These are phyloP conservation scores for Silene vulgaris DNA, from an alignment of 179 eudicot genomes.

Conservation along the genomic window DNA sequence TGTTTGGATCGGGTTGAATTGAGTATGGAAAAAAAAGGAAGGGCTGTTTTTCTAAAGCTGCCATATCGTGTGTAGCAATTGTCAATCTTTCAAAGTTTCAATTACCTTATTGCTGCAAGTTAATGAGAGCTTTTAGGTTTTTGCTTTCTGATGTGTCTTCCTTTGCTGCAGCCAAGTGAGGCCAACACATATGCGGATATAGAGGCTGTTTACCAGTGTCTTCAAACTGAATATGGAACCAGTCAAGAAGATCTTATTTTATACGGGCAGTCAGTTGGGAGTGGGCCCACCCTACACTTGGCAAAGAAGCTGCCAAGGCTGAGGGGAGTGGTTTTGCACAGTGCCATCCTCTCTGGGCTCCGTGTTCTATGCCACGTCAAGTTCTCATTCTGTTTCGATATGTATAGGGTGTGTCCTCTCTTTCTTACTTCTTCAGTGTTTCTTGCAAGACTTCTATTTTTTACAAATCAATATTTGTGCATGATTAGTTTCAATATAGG, in stretches of 20 bases:
- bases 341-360: conserved; percentile 96
- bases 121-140: background rate
- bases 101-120: no score
- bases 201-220: conserved; percentile 92
- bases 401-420: conserved; percentile 58
- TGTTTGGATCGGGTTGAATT: no score
- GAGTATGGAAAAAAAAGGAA: background rate
- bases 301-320: conserved; percentile 87
- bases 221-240: conserved; percentile 77
- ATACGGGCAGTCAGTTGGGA: conserved; percentile 99
- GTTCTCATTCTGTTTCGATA: conserved; percentile 77
- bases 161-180: conserved; percentile 71
- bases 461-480: no score
- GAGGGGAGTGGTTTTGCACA: conserved; percentile 96
- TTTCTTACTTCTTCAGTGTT: background rate
- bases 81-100: no score
- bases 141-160: conserved; percentile 6
- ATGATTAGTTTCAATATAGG: no score
- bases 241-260: conserved; percentile 90
- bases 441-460: no score
- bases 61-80: background rate
- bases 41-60: background rate
- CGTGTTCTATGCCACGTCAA: conserved; percentile 89
- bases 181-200: conserved; percentile 86
- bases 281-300: conserved; percentile 90